Conservation (phyloP, 768 basidiomycete species). For the Mycena polygramma region DNA sequence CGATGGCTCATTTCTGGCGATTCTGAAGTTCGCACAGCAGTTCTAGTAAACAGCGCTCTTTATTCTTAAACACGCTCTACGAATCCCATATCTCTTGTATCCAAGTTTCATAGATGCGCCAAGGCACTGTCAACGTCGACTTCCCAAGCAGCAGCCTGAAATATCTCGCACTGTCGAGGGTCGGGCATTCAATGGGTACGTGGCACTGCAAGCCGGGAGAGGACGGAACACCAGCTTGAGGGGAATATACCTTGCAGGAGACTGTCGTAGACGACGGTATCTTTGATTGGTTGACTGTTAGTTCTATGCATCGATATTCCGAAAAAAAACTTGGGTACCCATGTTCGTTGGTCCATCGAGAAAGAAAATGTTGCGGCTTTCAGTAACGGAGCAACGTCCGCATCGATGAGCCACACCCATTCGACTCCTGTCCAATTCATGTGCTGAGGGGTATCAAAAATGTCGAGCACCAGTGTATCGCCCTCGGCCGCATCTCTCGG, state of each 20-base stretch:
- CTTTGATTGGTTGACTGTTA: background rate
- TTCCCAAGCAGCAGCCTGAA: constrained; percentile 15
- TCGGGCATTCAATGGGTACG: constrained; percentile 11
- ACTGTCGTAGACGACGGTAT: background rate
- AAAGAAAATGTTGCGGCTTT: constrained; percentile 42
- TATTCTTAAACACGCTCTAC: too few relatives aligned
- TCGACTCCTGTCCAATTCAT: constrained; percentile 45
- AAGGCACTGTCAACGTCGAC: background rate
- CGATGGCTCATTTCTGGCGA: too few relatives aligned
- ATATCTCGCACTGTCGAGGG: constrained; percentile 20
- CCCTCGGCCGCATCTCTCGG: constrained; percentile 44
- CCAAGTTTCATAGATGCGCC: constrained; percentile 34
- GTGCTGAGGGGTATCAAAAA: constrained; percentile 44
- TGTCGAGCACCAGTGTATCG: constrained; percentile 56
- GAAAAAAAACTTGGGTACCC: constrained; percentile 39
- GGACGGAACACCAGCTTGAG: background rate
- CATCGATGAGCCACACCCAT: constrained; percentile 51
- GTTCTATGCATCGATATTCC: background rate
- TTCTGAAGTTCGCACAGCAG: too few relatives aligned
- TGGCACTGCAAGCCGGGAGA: constrained; percentile 20
- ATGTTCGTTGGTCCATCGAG: constrained; percentile 47
- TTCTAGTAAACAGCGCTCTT: too few relatives aligned
- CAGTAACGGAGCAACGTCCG: constrained; percentile 49
- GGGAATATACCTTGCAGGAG: constrained; percentile 13
- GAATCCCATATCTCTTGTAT: background rate